Base-by-base conservation (phyloP, 2,329 filamentous ascomycete species). In the Exophiala sideris region DNA sequence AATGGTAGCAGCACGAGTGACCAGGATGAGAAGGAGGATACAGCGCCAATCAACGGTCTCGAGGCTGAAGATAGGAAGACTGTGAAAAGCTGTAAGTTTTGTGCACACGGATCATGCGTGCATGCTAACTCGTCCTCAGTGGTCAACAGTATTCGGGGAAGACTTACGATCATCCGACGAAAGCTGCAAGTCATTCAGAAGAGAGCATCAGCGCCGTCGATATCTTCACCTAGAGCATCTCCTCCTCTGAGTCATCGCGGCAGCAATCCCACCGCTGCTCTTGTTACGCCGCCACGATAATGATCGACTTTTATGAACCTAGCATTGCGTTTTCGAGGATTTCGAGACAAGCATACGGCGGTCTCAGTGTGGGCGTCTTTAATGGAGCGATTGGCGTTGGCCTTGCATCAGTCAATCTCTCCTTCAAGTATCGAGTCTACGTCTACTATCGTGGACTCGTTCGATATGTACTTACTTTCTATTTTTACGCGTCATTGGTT, bases 171-270 rank as follows among this genome's bases (percentile, higher is more conserved):
- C 53, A 67, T 79, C 35, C 71, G 73, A 48, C 78, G 76, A 67
- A 80, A 79, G 62, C 71, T 78, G 48, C 68, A 72, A 14, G 58
- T 76, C n/a, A 68, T 79, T 44, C 68, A 74, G 9, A 77, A 76
- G 57, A 73, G 76, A 57, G 67, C 68, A 5, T 72, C 74, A n/a
- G 71, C 70, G 21, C 68, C 72, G 14, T 58, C 68, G 3, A 65
- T 65, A 40, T 64, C 64, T 9, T 60, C 59, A 24, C 60, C 62
- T 8, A 57, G 54, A 49, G 57, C 55, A 14, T 61, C 60, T 34
- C 62, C 62, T 33, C 62, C 62, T n/a, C 44, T 60, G n/a, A 24
- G 50, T 1, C 50, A 64, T 50, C 60, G 60, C 34, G 51, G 56
- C 36, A 56, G 56, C 42, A 56, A 52, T 35, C 52, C 55, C 18